Base-by-base conservation (phyloP, 345 rosid genomes). In the Passiflora organensis region DNA sequence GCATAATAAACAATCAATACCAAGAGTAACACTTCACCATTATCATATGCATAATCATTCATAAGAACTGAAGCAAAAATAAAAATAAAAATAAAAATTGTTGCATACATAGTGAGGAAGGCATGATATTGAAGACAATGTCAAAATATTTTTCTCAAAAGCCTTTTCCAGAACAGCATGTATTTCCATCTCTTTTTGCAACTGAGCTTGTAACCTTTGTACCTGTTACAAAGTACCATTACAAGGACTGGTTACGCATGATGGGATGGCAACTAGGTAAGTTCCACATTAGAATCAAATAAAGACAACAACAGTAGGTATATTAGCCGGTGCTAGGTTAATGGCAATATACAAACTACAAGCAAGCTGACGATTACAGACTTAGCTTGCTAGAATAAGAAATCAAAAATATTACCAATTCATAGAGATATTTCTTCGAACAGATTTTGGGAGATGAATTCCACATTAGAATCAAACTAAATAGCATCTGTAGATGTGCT, bases 151-250 rank as follows among this genome's bases (percentile, higher is more conserved):
- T 68, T 76, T 78, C 73, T 74, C 76, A 14, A 77, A 59, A 32
- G 83, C 81, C 39, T 71, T 75, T 70, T 82, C 82, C 66, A 89
- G 60, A 61, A 76, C 58, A 18, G 69, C 66, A 66, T 86, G 97
- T 59, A 80, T 44, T 49, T 79, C 78, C 69, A 81, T 67, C 78
- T 90, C 95, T 67, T 80, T 78, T 69, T 71, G 85, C 60, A 90
- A 82, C 73, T 83, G 77, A 58, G 72, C 70, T 51, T 83, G 85
- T 66, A 90, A 75, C 65, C 63, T 78, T 62, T 74, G 70, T 10
- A 90, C 90, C 97, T 90, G 79, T 48, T 63, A 56, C 59, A 78
- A 56, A 44, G 32, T 25, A 48, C 49, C 44, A 50, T 57, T 50
- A 37, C 24, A 32, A 45, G 28, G 41, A 11, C 17, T 47, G 13